phyloP scores from a whole-genome alignment of 2,329 filamentous ascomycete species.

The Leptosphaerulina australis region DNA sequence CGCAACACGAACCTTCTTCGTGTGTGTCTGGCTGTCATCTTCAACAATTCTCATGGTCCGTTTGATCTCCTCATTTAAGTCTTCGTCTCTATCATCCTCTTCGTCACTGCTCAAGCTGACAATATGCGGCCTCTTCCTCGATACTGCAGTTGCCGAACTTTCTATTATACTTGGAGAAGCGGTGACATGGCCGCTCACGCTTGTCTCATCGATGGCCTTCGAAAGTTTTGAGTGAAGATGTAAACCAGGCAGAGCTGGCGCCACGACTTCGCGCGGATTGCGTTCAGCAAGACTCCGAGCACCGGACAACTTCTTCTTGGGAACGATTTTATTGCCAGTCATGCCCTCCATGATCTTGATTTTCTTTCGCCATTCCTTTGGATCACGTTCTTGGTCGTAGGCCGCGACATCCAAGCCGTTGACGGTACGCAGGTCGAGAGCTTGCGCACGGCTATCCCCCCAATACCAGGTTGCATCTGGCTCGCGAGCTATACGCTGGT shows the following conservation, averaged over 20 bases:
- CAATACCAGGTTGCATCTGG: constrained; percentile 60
- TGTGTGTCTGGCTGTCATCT: not conserved
- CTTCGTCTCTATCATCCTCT: constrained; percentile 23
- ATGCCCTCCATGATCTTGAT: constrained; percentile 53
- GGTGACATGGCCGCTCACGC: not conserved
- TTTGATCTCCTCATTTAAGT: constrained; percentile 23
- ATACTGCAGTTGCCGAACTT: not conserved
- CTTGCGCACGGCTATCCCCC: constrained; percentile 62
- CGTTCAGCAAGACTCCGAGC: not conserved
- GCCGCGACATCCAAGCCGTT: constrained; percentile 60
- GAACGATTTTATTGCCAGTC: not conserved
- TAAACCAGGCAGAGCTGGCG: constrained; percentile 14
- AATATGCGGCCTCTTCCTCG: constrained; percentile 21
- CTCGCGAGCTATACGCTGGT: constrained; percentile 53
- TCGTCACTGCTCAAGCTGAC: constrained; percentile 24
- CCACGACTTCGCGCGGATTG: constrained; percentile 29
- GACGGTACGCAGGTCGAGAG: constrained; percentile 61
- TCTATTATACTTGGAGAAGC: not conserved
- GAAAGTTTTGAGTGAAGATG: constrained; percentile 5
- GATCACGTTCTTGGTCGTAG: constrained; percentile 54
- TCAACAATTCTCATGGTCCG: constrained; percentile 19
- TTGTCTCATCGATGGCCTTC: not conserved
- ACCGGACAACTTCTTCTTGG: not conserved
- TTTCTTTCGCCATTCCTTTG: constrained; percentile 55
- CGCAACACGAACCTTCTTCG: constrained; percentile 27